These are phyloP conservation scores for Spathaspora girioi DNA, from an alignment of 805 yeast genomes.

Conservation along the genomic window DNA sequence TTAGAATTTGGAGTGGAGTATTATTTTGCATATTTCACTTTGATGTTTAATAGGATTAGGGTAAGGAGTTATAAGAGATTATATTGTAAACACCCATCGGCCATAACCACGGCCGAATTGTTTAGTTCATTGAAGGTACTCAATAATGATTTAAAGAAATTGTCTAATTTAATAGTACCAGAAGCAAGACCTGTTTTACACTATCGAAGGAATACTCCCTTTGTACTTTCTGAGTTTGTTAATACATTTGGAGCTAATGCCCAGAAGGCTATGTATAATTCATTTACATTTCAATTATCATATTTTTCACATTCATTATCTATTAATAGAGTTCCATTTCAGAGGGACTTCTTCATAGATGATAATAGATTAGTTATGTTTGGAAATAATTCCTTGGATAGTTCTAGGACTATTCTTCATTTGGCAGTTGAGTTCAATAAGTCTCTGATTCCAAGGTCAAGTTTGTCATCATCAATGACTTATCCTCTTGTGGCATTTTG, in stretches of 20 bases:
- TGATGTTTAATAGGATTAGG: constrained; percentile 19
- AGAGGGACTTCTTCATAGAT: constrained; percentile 10
- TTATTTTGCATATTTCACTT: constrained; percentile 12
- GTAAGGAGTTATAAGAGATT: constrained; percentile 19
- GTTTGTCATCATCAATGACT: constrained; percentile 16
- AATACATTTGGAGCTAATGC: constrained; percentile 3
- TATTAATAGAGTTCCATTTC: constrained; percentile 26
- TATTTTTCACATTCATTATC: constrained; percentile 23
- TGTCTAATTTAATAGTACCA: constrained; percentile 16
- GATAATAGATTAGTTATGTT: constrained; percentile 12
- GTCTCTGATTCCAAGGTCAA: constrained; percentile 11
- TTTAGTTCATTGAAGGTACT: constrained; percentile 10
- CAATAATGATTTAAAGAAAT: constrained; percentile 17
- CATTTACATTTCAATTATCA: constrained; percentile 14
- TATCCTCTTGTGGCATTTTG: constrained; percentile 22
- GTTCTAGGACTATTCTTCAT: constrained; percentile 24
- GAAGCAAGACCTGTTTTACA: constrained; percentile 17
- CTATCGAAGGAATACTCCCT: constrained; percentile 5
- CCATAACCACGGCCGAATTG: constrained; percentile 11
- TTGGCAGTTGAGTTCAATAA: constrained; percentile 11
- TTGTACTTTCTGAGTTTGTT: constrained; percentile 3
- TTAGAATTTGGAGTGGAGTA: constrained; percentile 1
- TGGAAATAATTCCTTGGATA: constrained; percentile 21
- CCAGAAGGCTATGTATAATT: background rate
- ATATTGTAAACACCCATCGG: constrained; percentile 14